Base-by-base conservation (phyloP, 257 asterid genomes). In the Fraxinus pennsylvanica region DNA sequence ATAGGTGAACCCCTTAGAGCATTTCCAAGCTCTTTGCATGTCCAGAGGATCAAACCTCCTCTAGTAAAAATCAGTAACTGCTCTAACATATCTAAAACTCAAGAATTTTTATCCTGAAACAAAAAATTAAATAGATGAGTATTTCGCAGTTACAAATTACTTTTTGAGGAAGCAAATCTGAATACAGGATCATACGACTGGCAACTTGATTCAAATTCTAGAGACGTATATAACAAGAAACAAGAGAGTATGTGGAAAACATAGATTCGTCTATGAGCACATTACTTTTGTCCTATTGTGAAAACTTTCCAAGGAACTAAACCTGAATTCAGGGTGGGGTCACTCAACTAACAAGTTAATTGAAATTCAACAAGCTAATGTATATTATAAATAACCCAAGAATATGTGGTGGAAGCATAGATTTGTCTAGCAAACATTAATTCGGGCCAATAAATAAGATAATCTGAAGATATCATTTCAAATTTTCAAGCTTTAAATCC, bases 1-100 rank as follows among this genome's bases (percentile, higher is more conserved):
- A 88, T 88, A 1, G 89, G 91, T 43, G 88, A 85, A 14, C 89
- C 91, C 77, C 76, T 88, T 1, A 88, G 85, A 76, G 88, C 89
- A 78, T 88, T 85, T 76, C 91, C 89, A 33, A 88, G 78, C 83
- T 82, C 88, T 43, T 79, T 83, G 75, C 88, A 88, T 6, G 97
- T 92, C 98, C 98, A 96, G 86, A 96, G 97, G 95, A 96, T 96
- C 88, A 96, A 78, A 15, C 99, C 97, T 72, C 97, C 98, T 83
- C 99, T 87, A 9, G 99, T 93, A 75, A 93, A 96, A 81, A 96
- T 96, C 57, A 96, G 87, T 68, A 93, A 82, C 85, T 93, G 98
- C 84, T 96, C 99, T 80, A 93, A 89, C 98, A 96, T 96, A 80
- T 78, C 81, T 83, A 50, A 41, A 79, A 59, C 84, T 74, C 76